Conservation (phyloP, 2,329 filamentous ascomycete genomes). For the Hymenotorrendiella dingleyae region DNA sequence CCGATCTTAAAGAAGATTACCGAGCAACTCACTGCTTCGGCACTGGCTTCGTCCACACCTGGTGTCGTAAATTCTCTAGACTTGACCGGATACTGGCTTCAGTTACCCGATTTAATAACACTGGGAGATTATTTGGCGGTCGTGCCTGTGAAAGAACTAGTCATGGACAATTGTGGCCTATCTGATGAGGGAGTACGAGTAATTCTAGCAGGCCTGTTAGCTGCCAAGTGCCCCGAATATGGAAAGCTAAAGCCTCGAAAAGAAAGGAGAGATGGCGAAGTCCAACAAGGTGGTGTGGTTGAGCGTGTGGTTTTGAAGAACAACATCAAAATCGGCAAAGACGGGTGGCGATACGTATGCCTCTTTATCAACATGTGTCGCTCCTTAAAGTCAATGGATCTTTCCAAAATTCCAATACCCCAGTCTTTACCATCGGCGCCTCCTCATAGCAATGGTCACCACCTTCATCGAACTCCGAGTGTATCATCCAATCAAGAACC, state of each 20-base stretch:
- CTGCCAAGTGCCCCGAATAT: constrained; percentile 63
- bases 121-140: constrained; percentile 91
- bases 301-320: constrained; percentile 86
- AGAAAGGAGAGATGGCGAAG: constrained; percentile 22
- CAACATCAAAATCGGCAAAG: constrained; percentile 73
- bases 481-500: constrained; percentile 18
- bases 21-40: constrained; percentile 71
- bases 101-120: constrained; percentile 76
- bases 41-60: constrained; percentile 53
- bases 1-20: constrained; percentile 88
- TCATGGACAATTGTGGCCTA: constrained; percentile 81
- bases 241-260: constrained; percentile 19
- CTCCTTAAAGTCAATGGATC: constrained; percentile 77
- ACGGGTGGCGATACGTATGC: constrained; percentile 88
- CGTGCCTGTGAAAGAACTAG: constrained; percentile 80
- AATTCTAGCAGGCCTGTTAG: constrained; percentile 77
- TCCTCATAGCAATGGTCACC: constrained; percentile 11
- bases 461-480: constrained; percentile 19
- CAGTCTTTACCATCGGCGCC: constrained; percentile 24
- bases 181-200: constrained; percentile 83
- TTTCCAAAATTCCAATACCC: constrained; percentile 80
- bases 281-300: constrained; percentile 58
- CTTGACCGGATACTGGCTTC: constrained; percentile 77
- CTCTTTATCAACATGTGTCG: constrained; percentile 87
- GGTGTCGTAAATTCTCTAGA: constrained; percentile 81